Evolutionary conservation across 495 filamentous ascomycete genomes (phyloP).

Genomic region (Penicillium robsamsonii): DNA sequence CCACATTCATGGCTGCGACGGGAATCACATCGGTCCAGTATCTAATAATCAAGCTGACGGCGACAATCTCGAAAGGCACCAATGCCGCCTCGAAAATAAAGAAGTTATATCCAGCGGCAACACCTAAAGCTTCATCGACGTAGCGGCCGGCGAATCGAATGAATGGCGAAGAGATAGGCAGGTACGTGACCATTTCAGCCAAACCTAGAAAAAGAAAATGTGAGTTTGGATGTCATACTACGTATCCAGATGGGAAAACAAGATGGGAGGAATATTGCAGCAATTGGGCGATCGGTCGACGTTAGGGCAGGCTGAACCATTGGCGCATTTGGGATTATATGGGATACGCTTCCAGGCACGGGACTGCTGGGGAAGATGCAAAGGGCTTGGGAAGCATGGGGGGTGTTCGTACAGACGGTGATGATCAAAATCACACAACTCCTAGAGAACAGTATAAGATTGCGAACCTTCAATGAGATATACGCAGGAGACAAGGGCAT

Average conservation of each 20-base stretch:
- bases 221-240: conserved; percentile 20
- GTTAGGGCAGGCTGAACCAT: not conserved
- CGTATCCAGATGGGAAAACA: conserved; percentile 1
- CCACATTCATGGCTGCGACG: conserved; percentile 42
- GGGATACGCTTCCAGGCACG: conserved; percentile 1
- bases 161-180: conserved; percentile 78
- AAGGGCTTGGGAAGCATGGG: conserved; percentile 9
- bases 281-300: conserved; percentile 1
- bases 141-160: conserved; percentile 79
- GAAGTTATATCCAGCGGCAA: conserved; percentile 68
- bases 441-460: conserved; percentile 48
- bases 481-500: conserved; percentile 4
- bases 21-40: conserved; percentile 50
- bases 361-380: conserved; percentile 20
- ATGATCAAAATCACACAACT: conserved; percentile 67
- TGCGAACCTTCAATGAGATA: not conserved
- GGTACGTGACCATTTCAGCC: conserved; percentile 80
- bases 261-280: not conserved
- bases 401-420: conserved; percentile 53
- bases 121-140: conserved; percentile 66
- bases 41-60: conserved; percentile 44
- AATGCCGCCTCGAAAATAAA: conserved; percentile 56
- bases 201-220: conserved; percentile 43
- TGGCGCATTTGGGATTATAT: conserved; percentile 12
- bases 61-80: conserved; percentile 46